Percentiles rank a stretch among this genome's conserved stretches.
These are phyloP conservation scores for Colletotrichum liriopes DNA, from an alignment of 2,329 filamentous ascomycete genomes.

Conservation along the genomic window DNA sequence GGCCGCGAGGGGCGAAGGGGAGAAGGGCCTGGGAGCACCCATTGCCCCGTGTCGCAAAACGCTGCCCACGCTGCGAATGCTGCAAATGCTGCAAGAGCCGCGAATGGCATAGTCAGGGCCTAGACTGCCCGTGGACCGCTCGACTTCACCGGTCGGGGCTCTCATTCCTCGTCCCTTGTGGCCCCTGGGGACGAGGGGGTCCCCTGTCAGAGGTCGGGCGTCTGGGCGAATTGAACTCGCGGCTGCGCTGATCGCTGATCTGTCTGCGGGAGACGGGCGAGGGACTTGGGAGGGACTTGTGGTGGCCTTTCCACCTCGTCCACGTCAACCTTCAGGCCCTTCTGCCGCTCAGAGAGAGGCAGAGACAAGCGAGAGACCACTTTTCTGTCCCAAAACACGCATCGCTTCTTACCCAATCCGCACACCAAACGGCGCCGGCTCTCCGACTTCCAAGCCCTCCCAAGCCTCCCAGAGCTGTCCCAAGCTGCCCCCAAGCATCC, in stretches of 20 bases:
- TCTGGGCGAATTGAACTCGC: constrained; percentile 39
- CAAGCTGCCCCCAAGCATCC: background rate
- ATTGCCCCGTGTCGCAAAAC: background rate
- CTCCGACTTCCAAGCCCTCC: background rate
- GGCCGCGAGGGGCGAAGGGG: background rate
- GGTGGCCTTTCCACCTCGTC: background rate
- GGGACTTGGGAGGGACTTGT: constrained; percentile 18
- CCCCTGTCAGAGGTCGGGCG: constrained; percentile 22
- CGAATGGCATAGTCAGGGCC: constrained; percentile 30
- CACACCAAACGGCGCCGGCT: constrained; percentile 3
- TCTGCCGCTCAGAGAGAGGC: background rate
- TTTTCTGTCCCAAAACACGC: background rate
- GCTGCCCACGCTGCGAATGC: background rate
- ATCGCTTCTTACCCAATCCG: constrained; percentile 5
- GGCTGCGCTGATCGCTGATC: constrained; percentile 37
- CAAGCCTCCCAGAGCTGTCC: background rate
- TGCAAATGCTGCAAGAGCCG: constrained; percentile 15
- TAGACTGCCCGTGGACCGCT: constrained; percentile 33
- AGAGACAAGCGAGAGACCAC: background rate
- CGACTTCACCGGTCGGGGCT: constrained; percentile 32
- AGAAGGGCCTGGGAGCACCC: background rate
- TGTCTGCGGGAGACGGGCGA: constrained; percentile 21
- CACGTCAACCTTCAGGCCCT: background rate
- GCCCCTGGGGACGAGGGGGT: constrained; percentile 3
- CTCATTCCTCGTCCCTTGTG: background rate